Evolutionary conservation across 1,284 basidiomycete genomes (phyloP), one percentile per base, ranked within the genome.

Genomic region (Marasmius oreades): DNA sequence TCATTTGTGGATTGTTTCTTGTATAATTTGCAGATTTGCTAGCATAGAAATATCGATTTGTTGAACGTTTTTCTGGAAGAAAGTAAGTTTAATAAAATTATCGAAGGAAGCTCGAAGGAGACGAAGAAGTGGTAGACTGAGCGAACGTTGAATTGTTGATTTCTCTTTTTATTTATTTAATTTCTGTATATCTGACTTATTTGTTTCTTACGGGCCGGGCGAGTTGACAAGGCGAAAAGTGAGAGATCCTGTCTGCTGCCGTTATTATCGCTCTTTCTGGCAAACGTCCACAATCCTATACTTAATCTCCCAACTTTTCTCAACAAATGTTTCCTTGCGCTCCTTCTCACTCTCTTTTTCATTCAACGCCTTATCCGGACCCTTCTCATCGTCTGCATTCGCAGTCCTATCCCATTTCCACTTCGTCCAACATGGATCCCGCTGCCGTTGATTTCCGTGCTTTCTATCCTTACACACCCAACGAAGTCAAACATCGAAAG

Each of bases 401-500:
- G 28, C 55, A 56, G 44, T 53, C 33, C 69, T 59, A 59, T 58
- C 74, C 76, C 59, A 70, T 72, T 34, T 70, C 76, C 64, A 71
- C 78, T 62, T 78, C 78, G 26, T 72, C 75, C 45, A 74, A 76
- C 59, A 78, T 85, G 72, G 86, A 89, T 74, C 84, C 86, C 55
- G 68, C 69, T 54, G 67, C 75, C 55, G 74, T 82, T 64, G 84
- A 86, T 74, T 84, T 85, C 63, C 80, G 84, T 61, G 81, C 87
- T 48, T 90, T 91, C 73, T 90, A 85, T 64, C 85, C 87, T n/a
- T 92, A 92, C 75, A 85, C 86, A 55, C 90, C 90, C 55, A 90
- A 90, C 73, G 88, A 94, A 75, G 90, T 95, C 73, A 95, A 95
- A 76, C 93, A 95, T 66, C 80, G 93, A 55, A 90, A 92, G 64